phyloP scores from a whole-genome alignment of 371 early-diverging fungal species.

The Circinella umbellata region DNA sequence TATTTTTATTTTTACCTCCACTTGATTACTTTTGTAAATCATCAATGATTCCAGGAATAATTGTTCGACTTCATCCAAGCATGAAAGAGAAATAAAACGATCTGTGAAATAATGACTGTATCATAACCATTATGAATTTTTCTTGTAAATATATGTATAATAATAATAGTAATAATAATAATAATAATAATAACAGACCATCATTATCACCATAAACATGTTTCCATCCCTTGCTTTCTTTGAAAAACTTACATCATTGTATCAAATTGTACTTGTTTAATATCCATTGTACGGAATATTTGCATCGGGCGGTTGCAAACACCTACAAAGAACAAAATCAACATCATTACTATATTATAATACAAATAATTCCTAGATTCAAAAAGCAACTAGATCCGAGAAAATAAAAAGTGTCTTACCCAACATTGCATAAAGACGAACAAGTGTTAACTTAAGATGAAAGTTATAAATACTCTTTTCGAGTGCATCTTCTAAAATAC shows the following conservation, averaged over 20 bases:
- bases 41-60: conserved; percentile 56
- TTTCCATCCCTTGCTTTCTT: background rate
- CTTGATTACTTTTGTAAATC: conserved; percentile 81
- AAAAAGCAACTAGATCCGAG: background rate
- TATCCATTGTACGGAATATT: conserved; percentile 76
- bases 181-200: background rate
- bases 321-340: conserved; percentile 37
- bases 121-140: background rate
- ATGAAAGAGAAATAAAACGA: conserved; percentile 65
- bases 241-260: conserved; percentile 68
- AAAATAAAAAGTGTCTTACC: conserved; percentile 48
- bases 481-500: conserved; percentile 79
- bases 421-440: conserved; percentile 75
- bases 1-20: conserved; percentile 53
- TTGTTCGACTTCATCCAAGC: conserved; percentile 56
- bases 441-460: conserved; percentile 81
- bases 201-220: background rate
- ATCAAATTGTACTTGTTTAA: conserved; percentile 91
- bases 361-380: conserved; percentile 1
- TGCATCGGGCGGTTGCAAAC: conserved; percentile 67
- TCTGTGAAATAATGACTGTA: conserved; percentile 70
- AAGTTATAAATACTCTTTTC: conserved; percentile 78
- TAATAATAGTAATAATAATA: background rate
- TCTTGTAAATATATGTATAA: background rate
- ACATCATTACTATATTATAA: background rate